A percentile compares a stretch with the other conserved stretches of the same genome.
Conservation (phyloP, 2,329 filamentous ascomycete species). For the Tothia fuscella region DNA sequence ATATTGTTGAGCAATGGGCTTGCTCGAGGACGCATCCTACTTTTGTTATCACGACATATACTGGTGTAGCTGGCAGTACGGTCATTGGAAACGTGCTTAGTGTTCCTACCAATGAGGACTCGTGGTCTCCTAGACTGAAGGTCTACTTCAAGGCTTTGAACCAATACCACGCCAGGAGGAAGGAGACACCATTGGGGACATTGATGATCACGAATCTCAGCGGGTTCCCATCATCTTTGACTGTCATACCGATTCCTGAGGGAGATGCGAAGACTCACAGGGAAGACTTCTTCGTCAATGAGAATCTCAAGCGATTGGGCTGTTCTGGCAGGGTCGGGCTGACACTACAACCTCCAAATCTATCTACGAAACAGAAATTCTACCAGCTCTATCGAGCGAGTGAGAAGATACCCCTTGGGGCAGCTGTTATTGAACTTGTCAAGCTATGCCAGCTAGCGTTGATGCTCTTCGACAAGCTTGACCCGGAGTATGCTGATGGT, state of each 20-base stretch:
- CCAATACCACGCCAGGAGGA: slow-evolving; percentile 72
- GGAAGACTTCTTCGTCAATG: slow-evolving; percentile 83
- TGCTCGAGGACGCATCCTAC: slow-evolving; percentile 85
- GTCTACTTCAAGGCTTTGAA: slow-evolving; percentile 79
- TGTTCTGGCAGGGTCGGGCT: slow-evolving; percentile 85
- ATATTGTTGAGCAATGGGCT: slow-evolving; percentile 95
- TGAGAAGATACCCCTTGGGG: slow-evolving; percentile 65
- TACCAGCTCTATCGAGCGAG: slow-evolving; percentile 79
- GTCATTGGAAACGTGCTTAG: slow-evolving; percentile 71
- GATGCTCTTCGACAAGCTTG: slow-evolving; percentile 75
- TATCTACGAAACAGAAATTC: slow-evolving; percentile 82
- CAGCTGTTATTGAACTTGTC: slow-evolving; percentile 75
- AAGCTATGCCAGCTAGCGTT: slow-evolving; percentile 85
- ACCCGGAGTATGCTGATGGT: slow-evolving; percentile 83
- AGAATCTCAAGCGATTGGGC: slow-evolving; percentile 80
- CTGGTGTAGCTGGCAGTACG: slow-evolving; percentile 67
- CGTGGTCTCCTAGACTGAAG: slow-evolving; percentile 68
- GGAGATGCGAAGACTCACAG: slow-evolving; percentile 73
- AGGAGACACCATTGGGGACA: slow-evolving; percentile 69
- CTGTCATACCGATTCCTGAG: slow-evolving; percentile 79
- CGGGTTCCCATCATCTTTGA: slow-evolving; percentile 81
- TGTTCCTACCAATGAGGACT: slow-evolving; percentile 65
- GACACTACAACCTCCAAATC: slow-evolving; percentile 63
- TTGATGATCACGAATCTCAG: slow-evolving; percentile 92
- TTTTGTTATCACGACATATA: slow-evolving; percentile 85